Evolutionary conservation across 2,329 filamentous ascomycete genomes (phyloP), one percentile per base, ranked within the genome.

Genomic region (Akanthomyces uredinophilus): DNA sequence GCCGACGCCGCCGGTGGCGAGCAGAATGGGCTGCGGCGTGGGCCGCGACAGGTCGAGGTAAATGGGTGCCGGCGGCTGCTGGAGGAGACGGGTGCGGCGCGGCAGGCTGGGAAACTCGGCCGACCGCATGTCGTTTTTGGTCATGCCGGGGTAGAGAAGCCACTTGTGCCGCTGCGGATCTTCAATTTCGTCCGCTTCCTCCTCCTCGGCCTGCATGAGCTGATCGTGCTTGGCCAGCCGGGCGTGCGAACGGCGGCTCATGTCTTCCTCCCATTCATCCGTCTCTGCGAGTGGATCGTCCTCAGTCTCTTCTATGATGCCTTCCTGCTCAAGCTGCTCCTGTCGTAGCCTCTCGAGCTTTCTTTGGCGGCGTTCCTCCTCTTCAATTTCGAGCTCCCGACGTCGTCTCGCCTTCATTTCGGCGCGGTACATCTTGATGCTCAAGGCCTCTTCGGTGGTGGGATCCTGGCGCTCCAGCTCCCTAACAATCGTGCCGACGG

Each of bases 401-500:
- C 65, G 69, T 37, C 67, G 72, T 18, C 69, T 67, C 62, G 71
- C 67, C 64, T 76, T 77, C 64, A 73, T 65, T 35, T 73, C 63
- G 2, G 68, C 69, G 22, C 68, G 66, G 65, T 70, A 76, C 2
- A 73, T 69, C 35, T 69, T 72, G 64, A 74, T 69, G 16, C 71
- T 66, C 35, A 75, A 67, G 13, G 71, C 72, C 69, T 92, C 89
- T 57, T 92, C 87, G 10, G 84, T 84, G 6, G 90, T 80, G 0
- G 92, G 92, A 71, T 98, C 93, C 59, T 87, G 78, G 43, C 95
- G 83, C 66, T 86, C 85, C 4, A 97, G 77, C 75, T 99, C 95
- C 37, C 91, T 83, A 3, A 99, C 83, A 2, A 99, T 87, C 0
- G 95, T 99, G 4, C 95, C 95, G 5, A 98, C 90, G 0, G 95